Conservation (phyloP, 2,329 filamentous ascomycete genomes). For the Byssothecium circinans region DNA sequence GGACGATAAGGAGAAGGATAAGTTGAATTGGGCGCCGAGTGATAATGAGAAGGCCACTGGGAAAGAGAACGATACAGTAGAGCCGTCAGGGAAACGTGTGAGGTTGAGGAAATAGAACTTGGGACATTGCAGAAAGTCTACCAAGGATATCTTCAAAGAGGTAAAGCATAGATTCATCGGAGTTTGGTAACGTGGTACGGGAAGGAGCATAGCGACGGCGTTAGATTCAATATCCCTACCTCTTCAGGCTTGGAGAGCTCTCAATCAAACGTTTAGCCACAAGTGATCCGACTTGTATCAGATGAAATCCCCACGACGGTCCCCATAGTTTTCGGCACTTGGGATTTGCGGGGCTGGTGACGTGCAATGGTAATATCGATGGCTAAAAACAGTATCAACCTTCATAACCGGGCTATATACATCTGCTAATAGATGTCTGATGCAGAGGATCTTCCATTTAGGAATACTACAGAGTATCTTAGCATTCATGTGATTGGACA, state of each 20-base stretch:
- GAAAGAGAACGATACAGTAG: conserved; percentile 8
- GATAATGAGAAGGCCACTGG: not conserved
- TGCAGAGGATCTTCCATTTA: conserved; percentile 8
- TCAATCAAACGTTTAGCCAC: too few species aligned
- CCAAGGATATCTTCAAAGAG: too few species aligned
- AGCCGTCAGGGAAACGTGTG: conserved; percentile 29
- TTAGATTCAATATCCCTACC: not conserved
- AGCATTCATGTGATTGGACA: conserved; percentile 3
- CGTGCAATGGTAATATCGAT: conserved; percentile 6
- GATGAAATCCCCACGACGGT: too few species aligned
- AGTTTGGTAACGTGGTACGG: not conserved
- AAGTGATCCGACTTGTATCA: too few species aligned
- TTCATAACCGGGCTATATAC: conserved; percentile 6
- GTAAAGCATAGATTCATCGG: not conserved
- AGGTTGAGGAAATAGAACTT: conserved; percentile 18
- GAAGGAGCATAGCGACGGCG: conserved; percentile 9
- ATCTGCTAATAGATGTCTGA: not conserved
- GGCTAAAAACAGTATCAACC: conserved; percentile 9
- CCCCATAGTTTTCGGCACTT: too few species aligned
- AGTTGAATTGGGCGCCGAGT: conserved; percentile 24
- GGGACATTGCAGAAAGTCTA: not conserved
- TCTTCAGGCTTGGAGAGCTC: too few species aligned
- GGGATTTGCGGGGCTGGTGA: too few species aligned
- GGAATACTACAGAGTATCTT: not conserved
- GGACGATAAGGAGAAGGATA: conserved; percentile 8